These are phyloP conservation scores for Perilla frutescens DNA, from an alignment of 257 asterid species.

Conservation along the genomic window DNA sequence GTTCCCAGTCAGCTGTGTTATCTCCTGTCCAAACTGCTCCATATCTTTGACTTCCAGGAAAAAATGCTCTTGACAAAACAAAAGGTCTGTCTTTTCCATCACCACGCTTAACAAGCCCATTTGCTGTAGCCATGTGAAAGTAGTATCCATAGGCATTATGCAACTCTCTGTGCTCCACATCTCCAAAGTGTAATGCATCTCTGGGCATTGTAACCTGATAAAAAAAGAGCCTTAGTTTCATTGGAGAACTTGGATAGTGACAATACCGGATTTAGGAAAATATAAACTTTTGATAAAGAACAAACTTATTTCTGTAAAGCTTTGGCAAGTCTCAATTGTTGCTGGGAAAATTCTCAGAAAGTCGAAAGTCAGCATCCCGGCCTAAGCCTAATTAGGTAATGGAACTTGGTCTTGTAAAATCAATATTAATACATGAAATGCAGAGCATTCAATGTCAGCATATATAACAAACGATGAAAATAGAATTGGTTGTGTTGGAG, in stretches of 20 bases:
- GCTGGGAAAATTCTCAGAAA: background rate
- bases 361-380: background rate
- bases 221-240: slow-evolving; percentile 13
- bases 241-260: no score
- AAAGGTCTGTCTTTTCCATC: slow-evolving; percentile 90
- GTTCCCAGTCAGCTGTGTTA: slow-evolving; percentile 97
- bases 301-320: slow-evolving; percentile 6
- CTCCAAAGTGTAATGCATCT: slow-evolving; percentile 87
- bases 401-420: slow-evolving; percentile 1
- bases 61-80: slow-evolving; percentile 92
- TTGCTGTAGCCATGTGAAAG: slow-evolving; percentile 94
- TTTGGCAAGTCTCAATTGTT: slow-evolving; percentile 2
- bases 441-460: slow-evolving; percentile 6
- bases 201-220: slow-evolving; percentile 92
- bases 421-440: slow-evolving; percentile 9
- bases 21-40: slow-evolving; percentile 99
- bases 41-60: slow-evolving; percentile 92
- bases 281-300: background rate
- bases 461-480: background rate
- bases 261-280: no score
- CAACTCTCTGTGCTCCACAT: slow-evolving; percentile 89
- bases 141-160: slow-evolving; percentile 97
- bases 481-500: background rate
- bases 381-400: background rate
- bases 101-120: slow-evolving; percentile 87